These are phyloP conservation scores for Salix caprea DNA, from an alignment of 345 rosid species.

Conservation along the genomic window DNA sequence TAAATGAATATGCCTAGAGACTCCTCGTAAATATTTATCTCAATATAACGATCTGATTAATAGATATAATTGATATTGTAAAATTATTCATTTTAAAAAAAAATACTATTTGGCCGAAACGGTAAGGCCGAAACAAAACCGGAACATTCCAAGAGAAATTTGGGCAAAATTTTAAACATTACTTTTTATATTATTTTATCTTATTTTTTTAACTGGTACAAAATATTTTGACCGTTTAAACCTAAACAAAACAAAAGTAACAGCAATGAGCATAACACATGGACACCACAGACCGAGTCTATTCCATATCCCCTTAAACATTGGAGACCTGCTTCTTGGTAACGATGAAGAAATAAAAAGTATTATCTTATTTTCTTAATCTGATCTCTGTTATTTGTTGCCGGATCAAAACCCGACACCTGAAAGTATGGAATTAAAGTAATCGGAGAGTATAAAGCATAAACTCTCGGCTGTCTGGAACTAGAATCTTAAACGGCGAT, in stretches of 20 bases:
- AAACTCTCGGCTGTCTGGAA: neutral
- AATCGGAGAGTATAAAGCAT: neutral
- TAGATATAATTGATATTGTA: too few species aligned
- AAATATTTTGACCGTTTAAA: too few species aligned
- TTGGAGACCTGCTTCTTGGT: neutral
- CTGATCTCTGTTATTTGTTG: neutral
- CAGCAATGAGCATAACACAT: neutral
- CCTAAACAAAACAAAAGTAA: too few species aligned
- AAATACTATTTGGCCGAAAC: too few species aligned
- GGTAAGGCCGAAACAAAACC: accelerated
- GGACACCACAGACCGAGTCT: neutral
- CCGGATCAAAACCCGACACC: neutral
- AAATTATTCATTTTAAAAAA: too few species aligned
- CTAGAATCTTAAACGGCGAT: neutral
- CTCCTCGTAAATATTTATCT: too few species aligned
- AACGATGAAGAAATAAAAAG: neutral
- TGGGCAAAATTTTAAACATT: too few species aligned
- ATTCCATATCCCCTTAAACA: neutral
- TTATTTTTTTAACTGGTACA: too few species aligned
- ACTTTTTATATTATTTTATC: too few species aligned
- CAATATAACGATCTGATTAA: too few species aligned
- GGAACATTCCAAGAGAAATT: accelerated
- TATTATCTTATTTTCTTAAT: neutral
- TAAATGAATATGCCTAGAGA: too few species aligned
- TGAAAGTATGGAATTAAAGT: neutral